Evolutionary conservation across 1,284 basidiomycete species (phyloP), one percentile per base, ranked within the genome.

Genomic region (Sporisorium sorghi): DNA sequence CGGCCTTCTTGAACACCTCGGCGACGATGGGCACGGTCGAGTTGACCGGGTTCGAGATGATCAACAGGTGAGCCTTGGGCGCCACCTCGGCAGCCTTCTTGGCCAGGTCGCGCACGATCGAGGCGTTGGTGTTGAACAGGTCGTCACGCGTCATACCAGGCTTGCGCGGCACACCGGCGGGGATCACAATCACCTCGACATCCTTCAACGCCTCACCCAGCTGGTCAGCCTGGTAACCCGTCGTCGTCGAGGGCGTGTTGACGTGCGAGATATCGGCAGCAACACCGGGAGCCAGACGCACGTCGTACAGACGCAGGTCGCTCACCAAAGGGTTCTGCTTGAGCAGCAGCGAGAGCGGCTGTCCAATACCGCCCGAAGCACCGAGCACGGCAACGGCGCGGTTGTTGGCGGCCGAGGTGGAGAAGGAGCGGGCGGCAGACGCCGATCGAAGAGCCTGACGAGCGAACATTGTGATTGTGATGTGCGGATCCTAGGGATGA

Each of bases 61-160:
- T 91, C 81, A 93, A 90, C 83, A 99, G 89, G 87, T 93, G 90
- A 26, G 96, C 96, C 66, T 93, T 90, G 73, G 96, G 96, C 52
- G 92, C 87, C 66, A 93, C 91, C 79, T 93, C 91, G 81, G 90
- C 93, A 73, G 95, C 90, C 33, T 93, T 91, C 71, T 91, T 87
- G 55, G 96, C 95, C 74, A 99, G 92, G 88, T 97, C 94, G 62
- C 94, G 93, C 82, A 97, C 94, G 85, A 99, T 96, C 71, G 92
- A 93, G 58, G 93, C 93, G 85, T 96, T 95, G 76, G 93, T 94
- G 88, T 95, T 96, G 91, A 99, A 99, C 73, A 99, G 92, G 86
- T 99, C 96, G 86, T 99, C 96, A 87, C 97, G 93, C 87, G 91
- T 93, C 94, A 94, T 93, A 32, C 83, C 85, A 66, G 79, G 85